Base-by-base conservation (phyloP, 805 yeast species). In the Wickerhamiella brachini region DNA sequence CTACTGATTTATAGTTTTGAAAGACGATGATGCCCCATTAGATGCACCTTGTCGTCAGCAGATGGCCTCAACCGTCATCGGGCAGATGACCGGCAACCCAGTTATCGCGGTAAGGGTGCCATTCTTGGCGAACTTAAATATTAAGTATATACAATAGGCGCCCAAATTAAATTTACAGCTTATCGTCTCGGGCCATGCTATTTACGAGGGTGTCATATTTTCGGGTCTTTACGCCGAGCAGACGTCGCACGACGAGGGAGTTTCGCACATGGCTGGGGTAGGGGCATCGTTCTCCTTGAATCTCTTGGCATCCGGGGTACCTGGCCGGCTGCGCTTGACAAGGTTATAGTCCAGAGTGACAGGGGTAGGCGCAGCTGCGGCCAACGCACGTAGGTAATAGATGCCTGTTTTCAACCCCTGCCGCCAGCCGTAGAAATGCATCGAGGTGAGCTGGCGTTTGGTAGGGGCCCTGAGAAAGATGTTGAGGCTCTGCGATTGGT, bases 361-460 rank as follows among this genome's bases (percentile, higher is more conserved):
- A 68, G 89, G 94, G 63, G 88, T 90, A 45, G 97, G 96, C 51
- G 93, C 83, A 31, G 95, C 78, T 18, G 97, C 97, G 51, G 97
- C 95, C 71, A 84, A 94, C 1, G 97, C 88, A 69, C 97, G 79
- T 65, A 90, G 73, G 69, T 90, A 90, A 72, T 90, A 90, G 85
- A 90, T 85, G 60, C 98, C 98, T 2, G 98, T 90, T 74, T 90
- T 90, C 65, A 90, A 77, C 49, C 98, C 97, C 70, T 81, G 85
- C 72, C 82, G 81, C 98, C 98, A 90, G 29, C 95, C 96, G 65
- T 90, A 87, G 73, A 90, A 90, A 66, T 90, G 97, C 96, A 93
- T 90, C 53, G 90, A 79, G 4, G 97, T 90, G 63, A 90, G 75
- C 67, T 90, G 90, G 57, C 95, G 89, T 83, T 83, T 83, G 2